A percentile compares a stretch with the other conserved stretches of the same genome.
These are phyloP conservation scores for Ananas comosus DNA, from an alignment of 176 grass and related monocot genomes.

Conservation along the genomic window DNA sequence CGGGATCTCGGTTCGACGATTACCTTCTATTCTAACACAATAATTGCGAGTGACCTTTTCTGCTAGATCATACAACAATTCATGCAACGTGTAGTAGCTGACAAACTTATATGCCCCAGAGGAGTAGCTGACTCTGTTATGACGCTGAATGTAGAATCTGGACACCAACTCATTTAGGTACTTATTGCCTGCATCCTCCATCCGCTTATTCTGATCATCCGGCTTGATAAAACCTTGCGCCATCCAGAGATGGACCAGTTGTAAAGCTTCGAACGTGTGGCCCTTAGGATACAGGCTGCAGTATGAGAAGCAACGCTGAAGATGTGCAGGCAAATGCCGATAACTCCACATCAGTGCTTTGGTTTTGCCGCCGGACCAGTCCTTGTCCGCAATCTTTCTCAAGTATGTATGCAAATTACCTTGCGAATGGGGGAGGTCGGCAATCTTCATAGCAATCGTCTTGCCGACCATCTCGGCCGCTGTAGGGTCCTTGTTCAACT, in stretches of 20 bases:
- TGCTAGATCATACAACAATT: conserved; percentile 30
- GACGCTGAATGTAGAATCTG: neutral
- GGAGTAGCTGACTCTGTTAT: too few species aligned
- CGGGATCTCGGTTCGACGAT: conserved; percentile 4
- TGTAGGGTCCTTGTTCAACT: neutral
- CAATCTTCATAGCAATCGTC: too few species aligned
- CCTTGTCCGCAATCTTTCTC: too few species aligned
- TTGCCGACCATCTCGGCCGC: too few species aligned
- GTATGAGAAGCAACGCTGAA: conserved; percentile 21
- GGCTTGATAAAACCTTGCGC: conserved; percentile 29
- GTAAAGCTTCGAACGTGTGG: neutral
- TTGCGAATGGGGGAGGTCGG: too few species aligned
- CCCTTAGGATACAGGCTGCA: conserved; percentile 25
- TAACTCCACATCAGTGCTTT: conserved; percentile 27
- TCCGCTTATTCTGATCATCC: neutral
- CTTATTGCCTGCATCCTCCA: conserved; percentile 23
- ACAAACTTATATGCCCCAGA: too few species aligned
- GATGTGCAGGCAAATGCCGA: conserved; percentile 7
- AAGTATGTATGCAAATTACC: too few species aligned
- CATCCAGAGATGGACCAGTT: conserved; percentile 30
- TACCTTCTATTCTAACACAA: conserved; percentile 21
- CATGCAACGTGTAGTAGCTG: conserved; percentile 18
- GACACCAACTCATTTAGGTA: conserved; percentile 25
- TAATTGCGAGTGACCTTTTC: conserved; percentile 13
- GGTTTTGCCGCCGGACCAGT: neutral